Evolutionary conservation across 2,329 filamentous ascomycete species (phyloP).

Genomic region (Colletotrichum spaethianum): DNA sequence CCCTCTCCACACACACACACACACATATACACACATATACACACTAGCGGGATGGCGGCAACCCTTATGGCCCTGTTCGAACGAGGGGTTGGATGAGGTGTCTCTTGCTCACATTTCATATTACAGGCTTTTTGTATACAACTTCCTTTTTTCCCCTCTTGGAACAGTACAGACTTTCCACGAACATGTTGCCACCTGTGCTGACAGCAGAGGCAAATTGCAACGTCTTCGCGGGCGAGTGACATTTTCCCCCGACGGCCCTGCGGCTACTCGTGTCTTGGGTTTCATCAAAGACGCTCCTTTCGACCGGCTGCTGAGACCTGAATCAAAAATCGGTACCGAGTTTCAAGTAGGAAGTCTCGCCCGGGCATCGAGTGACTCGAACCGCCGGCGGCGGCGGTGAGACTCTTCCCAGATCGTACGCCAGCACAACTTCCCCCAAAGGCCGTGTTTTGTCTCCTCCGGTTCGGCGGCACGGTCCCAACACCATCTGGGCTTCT

Average conservation of each 20-base stretch:
- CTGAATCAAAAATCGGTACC: too few relatives aligned
- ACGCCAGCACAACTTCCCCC: neutral
- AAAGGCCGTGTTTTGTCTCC: neutral
- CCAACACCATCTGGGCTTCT: neutral
- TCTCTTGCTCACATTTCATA: too few relatives aligned
- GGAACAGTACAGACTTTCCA: neutral
- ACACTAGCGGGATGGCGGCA: constrained; percentile 9
- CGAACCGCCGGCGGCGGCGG: neutral
- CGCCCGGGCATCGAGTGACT: neutral
- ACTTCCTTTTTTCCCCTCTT: neutral
- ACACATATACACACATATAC: too few relatives aligned
- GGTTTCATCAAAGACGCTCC: neutral
- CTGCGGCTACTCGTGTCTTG: neutral
- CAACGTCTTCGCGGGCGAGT: neutral
- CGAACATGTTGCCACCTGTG: too few relatives aligned
- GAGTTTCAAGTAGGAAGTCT: neutral
- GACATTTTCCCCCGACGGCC: neutral
- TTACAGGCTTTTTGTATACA: neutral
- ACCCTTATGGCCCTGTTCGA: neutral
- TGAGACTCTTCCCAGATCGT: neutral
- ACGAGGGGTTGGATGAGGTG: neutral
- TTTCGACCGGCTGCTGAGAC: neutral
- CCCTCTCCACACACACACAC: neutral
- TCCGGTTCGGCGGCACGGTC: neutral
- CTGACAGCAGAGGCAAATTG: neutral